Evolutionary conservation across 495 filamentous ascomycete species (phyloP).

Genomic region (Penicillium canariense): DNA sequence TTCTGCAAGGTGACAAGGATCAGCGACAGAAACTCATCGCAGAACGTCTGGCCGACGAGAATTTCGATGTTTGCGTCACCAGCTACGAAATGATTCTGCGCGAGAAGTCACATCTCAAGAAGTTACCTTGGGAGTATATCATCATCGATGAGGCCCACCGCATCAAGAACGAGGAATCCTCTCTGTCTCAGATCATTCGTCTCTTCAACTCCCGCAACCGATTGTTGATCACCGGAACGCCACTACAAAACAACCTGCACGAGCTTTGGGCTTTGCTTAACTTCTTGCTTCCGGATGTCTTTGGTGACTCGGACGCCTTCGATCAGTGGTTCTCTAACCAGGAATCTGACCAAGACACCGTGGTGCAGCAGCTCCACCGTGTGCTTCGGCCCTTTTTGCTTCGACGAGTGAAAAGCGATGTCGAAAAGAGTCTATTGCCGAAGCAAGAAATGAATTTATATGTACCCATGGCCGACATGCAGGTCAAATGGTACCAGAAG

Average conservation of each 20-base stretch:
- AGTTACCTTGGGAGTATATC: slow-evolving; percentile 99
- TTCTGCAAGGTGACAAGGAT: slow-evolving; percentile 94
- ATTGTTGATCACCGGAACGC: slow-evolving; percentile 94
- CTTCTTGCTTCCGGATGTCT: slow-evolving; percentile 95
- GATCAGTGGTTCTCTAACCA: slow-evolving; percentile 96
- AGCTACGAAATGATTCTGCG: slow-evolving; percentile 96
- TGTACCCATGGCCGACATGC: slow-evolving; percentile 99
- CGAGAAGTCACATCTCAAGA: slow-evolving; percentile 92
- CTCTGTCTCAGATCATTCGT: slow-evolving; percentile 93
- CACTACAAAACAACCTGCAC: slow-evolving; percentile 97
- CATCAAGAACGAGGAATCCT: slow-evolving; percentile 99
- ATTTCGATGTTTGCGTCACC: slow-evolving; percentile 93
- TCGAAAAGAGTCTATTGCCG: slow-evolving; percentile 95
- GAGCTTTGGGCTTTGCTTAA: slow-evolving; percentile 99
- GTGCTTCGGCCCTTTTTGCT: slow-evolving; percentile 93
- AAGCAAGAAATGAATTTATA: slow-evolving; percentile 98
- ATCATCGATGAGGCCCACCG: slow-evolving; percentile 99
- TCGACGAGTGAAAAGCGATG: slow-evolving; percentile 95
- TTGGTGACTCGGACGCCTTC: slow-evolving; percentile 96
- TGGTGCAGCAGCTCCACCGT: slow-evolving; percentile 95
- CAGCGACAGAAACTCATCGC: slow-evolving; percentile 86
- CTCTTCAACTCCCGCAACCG: slow-evolving; percentile 96
- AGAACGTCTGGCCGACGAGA: slow-evolving; percentile 84
- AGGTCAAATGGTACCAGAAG: slow-evolving; percentile 98
- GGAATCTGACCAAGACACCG: slow-evolving; percentile 84